Conservation (phyloP, 768 basidiomycete genomes). For the Amanita jacksonii region DNA sequence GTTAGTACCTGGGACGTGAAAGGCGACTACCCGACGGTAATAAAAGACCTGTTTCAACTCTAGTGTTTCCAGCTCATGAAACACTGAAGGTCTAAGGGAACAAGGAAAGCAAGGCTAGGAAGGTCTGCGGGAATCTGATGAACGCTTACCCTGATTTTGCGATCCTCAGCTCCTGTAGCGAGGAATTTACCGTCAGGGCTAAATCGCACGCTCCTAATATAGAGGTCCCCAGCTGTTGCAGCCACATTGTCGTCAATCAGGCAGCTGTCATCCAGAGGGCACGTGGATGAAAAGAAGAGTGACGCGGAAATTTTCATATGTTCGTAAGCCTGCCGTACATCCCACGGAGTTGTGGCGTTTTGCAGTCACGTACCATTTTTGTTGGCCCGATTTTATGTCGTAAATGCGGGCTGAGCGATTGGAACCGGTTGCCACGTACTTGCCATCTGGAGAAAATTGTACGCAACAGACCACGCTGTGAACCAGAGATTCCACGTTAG, state of each 20-base stretch:
- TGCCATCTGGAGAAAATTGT: slow-evolving; percentile 88
- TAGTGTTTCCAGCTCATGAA: no score
- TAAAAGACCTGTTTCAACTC: no score
- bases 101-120: neutral
- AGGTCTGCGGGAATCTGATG: neutral
- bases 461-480: slow-evolving; percentile 73
- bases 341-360: neutral
- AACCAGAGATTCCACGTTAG: neutral
- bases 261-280: slow-evolving; percentile 1
- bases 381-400: slow-evolving; percentile 80
- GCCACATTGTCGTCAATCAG: slow-evolving; percentile 72
- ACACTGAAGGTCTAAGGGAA: neutral
- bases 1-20: no score
- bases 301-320: slow-evolving; percentile 1
- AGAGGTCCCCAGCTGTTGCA: slow-evolving; percentile 70
- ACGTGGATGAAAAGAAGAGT: slow-evolving; percentile 5
- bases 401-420: slow-evolving; percentile 94
- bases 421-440: slow-evolving; percentile 85
- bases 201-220: slow-evolving; percentile 90
- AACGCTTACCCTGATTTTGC: slow-evolving; percentile 69
- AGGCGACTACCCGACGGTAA: no score
- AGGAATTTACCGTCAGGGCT: slow-evolving; percentile 89
- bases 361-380: slow-evolving; percentile 58
- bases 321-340: neutral
- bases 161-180: slow-evolving; percentile 94